Evolutionary conservation across 805 yeast genomes (phyloP).

Genomic region (Isabelozyma gotoi): DNA sequence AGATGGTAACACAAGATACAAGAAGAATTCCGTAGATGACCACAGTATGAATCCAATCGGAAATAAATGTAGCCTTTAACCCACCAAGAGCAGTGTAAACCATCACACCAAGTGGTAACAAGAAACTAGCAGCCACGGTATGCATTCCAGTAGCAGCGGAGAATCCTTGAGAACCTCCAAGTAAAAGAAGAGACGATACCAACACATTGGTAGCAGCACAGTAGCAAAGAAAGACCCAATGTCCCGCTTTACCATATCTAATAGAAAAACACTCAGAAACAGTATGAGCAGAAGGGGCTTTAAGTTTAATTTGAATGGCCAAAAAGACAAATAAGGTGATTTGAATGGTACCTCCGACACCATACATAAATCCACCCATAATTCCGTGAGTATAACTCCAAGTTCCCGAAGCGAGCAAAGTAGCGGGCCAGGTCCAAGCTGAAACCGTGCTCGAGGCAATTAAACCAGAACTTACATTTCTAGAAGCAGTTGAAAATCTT

Average conservation of each 20-base stretch:
- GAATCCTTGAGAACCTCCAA: conserved; percentile 41
- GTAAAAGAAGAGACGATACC: conserved; percentile 20
- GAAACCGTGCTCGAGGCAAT: conserved; percentile 44
- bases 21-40: conserved; percentile 18
- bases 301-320: conserved; percentile 16
- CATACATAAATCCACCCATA: conserved; percentile 39
- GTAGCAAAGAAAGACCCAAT: conserved; percentile 10
- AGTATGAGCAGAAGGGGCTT: conserved; percentile 16
- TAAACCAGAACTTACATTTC: conserved; percentile 43
- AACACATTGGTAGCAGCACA: conserved; percentile 11
- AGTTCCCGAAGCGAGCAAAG: conserved; percentile 28
- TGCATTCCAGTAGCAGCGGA: conserved; percentile 10
- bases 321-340: conserved; percentile 15
- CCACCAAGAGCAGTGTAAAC: conserved; percentile 24
- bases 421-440: conserved; percentile 48
- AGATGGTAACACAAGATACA: conserved; percentile 16
- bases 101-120: conserved; percentile 23
- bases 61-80: conserved; percentile 23
- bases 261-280: conserved; percentile 15
- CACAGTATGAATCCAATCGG: conserved; percentile 26
- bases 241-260: conserved; percentile 11
- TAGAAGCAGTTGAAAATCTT: conserved; percentile 42
- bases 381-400: conserved; percentile 42
- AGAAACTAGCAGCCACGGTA: conserved; percentile 19
- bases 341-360: conserved; percentile 26